Evolutionary conservation across 2,329 filamentous ascomycete genomes (phyloP).

Genomic region (Elsinoe batatas): DNA sequence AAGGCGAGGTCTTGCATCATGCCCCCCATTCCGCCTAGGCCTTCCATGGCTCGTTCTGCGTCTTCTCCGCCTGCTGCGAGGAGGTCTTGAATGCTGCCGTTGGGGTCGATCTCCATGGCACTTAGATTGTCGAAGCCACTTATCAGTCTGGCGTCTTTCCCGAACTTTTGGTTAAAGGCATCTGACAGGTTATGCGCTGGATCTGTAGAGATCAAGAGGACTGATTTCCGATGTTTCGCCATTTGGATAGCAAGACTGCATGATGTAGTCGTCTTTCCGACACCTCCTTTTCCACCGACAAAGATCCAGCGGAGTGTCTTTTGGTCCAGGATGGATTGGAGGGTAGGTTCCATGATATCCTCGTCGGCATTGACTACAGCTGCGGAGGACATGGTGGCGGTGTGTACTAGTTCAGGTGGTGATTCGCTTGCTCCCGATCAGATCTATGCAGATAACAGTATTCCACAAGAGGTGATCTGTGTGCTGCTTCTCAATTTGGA

Average conservation of each 20-base stretch:
- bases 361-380: constrained; percentile 43
- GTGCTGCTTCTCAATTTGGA: not conserved
- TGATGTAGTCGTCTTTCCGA: constrained; percentile 98
- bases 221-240: constrained; percentile 85
- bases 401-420: not conserved
- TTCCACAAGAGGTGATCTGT: too few species aligned
- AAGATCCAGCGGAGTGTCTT: constrained; percentile 97
- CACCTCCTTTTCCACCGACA: constrained; percentile 94
- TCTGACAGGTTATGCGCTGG: constrained; percentile 96
- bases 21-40: constrained; percentile 62
- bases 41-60: constrained; percentile 59
- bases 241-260: constrained; percentile 98
- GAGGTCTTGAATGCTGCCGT: constrained; percentile 93
- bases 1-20: constrained; percentile 99
- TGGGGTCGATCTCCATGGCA: constrained; percentile 98
- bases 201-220: constrained; percentile 95
- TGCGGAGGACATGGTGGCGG: constrained; percentile 12
- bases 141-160: constrained; percentile 89
- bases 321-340: constrained; percentile 92
- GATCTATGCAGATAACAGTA: too few species aligned
- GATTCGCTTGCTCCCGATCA: too few species aligned
- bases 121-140: constrained; percentile 89
- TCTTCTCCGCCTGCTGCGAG: constrained; percentile 68
- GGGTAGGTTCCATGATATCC: constrained; percentile 77
- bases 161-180: constrained; percentile 97